Conservation (phyloP, 2,329 filamentous ascomycete genomes). For the Penicillium digitatum region DNA sequence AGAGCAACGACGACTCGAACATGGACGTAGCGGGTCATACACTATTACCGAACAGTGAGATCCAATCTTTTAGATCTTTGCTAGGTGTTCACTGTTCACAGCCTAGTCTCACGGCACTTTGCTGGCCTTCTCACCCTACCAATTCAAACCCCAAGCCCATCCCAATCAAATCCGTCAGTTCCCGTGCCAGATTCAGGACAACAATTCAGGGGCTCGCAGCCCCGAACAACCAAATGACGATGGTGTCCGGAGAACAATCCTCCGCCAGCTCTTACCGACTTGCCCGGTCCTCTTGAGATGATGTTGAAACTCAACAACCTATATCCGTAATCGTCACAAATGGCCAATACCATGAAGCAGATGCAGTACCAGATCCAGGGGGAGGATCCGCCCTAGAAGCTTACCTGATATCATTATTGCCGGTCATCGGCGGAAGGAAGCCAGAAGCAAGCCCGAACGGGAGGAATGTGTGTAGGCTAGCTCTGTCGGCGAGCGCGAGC, state of each 20-base stretch:
- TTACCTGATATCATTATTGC: conserved; percentile 7
- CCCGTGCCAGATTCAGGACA: not conserved
- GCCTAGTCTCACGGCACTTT: not conserved
- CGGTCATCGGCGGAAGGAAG: conserved; percentile 22
- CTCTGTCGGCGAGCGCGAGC: not conserved
- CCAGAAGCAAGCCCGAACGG: conserved; percentile 4
- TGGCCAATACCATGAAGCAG: not conserved
- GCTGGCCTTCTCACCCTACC: not conserved
- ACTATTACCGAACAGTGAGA: not conserved
- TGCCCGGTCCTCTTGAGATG: not conserved
- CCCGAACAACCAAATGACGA: not conserved
- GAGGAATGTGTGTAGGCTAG: conserved; percentile 10
- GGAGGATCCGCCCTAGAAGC: not conserved
- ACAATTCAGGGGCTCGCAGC: not conserved
- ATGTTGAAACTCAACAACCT: not conserved
- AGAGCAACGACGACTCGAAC: not conserved
- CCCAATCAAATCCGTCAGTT: not conserved
- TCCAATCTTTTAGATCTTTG: not conserved
- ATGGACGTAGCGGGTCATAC: not conserved
- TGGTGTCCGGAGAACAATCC: conserved; percentile 2
- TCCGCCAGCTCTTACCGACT: not conserved
- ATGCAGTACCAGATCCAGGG: not conserved
- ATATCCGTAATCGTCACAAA: conserved; percentile 4
- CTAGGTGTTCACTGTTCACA: not conserved
- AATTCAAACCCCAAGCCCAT: not conserved